phyloP scores from a whole-genome alignment of 345 rosid species.

The Arabidopsis thaliana region DNA sequence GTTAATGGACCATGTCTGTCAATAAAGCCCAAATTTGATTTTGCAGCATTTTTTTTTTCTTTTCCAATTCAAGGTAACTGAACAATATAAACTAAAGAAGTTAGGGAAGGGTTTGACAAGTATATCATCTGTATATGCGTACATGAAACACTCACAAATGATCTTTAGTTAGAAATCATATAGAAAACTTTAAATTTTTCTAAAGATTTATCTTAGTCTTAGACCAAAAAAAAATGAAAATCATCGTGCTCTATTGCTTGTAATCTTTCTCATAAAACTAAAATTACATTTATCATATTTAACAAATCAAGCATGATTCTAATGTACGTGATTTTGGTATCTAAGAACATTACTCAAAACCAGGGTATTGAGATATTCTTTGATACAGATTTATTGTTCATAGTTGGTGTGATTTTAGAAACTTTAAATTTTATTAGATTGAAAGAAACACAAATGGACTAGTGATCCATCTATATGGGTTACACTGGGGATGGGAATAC shows the following conservation, averaged over 20 bases:
- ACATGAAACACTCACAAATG: neutral
- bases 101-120: neutral
- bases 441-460: neutral
- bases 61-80: neutral
- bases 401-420: too few relatives aligned
- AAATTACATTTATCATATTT: neutral
- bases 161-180: neutral
- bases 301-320: neutral
- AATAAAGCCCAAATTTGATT: slow-evolving; percentile 1
- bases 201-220: neutral
- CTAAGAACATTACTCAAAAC: too few relatives aligned
- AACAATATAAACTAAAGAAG: neutral
- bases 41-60: neutral
- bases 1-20: neutral
- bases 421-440: too few relatives aligned
- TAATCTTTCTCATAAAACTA: neutral
- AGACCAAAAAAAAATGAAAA: neutral
- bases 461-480: neutral
- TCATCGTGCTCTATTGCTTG: neutral
- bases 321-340: neutral
- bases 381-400: neutral
- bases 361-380: too few relatives aligned
- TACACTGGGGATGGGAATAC: neutral
- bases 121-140: neutral
- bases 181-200: neutral